phyloP scores from a whole-genome alignment of 2,329 filamentous ascomycete species.

The Colletotrichum destructivum region DNA sequence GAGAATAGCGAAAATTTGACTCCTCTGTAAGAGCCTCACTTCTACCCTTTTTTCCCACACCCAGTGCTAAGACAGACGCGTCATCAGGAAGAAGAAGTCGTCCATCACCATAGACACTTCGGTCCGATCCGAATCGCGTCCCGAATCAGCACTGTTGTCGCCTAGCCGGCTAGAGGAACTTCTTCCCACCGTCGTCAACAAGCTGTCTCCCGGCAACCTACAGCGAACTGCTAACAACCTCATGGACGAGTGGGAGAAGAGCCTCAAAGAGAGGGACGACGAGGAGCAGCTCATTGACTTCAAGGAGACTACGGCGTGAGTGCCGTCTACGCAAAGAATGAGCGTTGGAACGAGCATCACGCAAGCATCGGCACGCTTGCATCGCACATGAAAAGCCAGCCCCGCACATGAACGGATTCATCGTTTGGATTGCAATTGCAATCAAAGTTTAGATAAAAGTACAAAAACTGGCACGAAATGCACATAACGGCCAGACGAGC shows the following conservation, averaged over 20 bases:
- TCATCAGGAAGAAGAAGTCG: conserved; percentile 52
- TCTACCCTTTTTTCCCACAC: conserved; percentile 6
- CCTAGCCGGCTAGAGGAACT: conserved; percentile 67
- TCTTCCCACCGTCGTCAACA: conserved; percentile 80
- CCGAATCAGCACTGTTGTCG: conserved; percentile 46
- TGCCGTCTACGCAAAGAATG: background rate
- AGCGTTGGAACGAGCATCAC: background rate
- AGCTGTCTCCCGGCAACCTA: conserved; percentile 81
- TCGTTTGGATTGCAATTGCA: conserved; percentile 16
- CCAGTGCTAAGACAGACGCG: conserved; percentile 38
- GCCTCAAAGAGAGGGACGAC: conserved; percentile 57
- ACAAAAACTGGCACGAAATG: conserved; percentile 20
- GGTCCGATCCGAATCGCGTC: conserved; percentile 22
- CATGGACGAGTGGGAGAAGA: conserved; percentile 94
- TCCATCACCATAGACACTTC: conserved; percentile 49
- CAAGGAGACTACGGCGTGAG: conserved; percentile 41
- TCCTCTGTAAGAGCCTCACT: conserved; percentile 62
- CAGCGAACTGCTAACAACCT: conserved; percentile 87
- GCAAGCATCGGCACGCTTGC: background rate
- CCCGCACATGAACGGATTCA: conserved; percentile 12
- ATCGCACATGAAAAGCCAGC: conserved; percentile 1
- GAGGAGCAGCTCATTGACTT: conserved; percentile 37
- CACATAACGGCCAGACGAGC: conserved; percentile 33
- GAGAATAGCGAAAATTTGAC: conserved; percentile 63
- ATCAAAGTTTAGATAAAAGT: conserved; percentile 36